These are phyloP conservation scores for Hypholoma sublateritium DNA, from an alignment of 768 basidiomycete species.

Conservation along the genomic window DNA sequence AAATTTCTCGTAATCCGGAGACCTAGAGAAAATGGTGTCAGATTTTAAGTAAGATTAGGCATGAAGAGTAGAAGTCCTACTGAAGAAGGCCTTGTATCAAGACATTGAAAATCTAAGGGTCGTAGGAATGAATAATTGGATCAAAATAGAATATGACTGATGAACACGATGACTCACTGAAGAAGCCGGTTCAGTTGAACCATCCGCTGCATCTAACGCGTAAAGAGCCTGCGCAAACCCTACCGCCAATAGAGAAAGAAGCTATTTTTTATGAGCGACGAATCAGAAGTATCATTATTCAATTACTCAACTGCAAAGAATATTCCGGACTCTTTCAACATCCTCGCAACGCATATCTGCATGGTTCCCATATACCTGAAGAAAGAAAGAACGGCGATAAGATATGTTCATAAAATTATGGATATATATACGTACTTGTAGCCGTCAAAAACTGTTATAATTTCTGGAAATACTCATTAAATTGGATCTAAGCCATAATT, in stretches of 20 bases:
- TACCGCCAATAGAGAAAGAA: slow-evolving; percentile 76
- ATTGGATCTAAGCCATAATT: background rate
- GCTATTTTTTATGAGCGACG: slow-evolving; percentile 34
- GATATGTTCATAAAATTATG: background rate
- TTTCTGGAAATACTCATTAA: slow-evolving; percentile 40
- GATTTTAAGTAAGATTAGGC: too few relatives aligned
- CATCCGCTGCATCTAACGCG: slow-evolving; percentile 90
- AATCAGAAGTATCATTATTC: background rate
- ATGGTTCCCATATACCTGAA: slow-evolving; percentile 83
- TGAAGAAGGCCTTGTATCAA: slow-evolving; percentile 2
- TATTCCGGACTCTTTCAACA: slow-evolving; percentile 91
- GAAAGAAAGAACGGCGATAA: slow-evolving; percentile 1
- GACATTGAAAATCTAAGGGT: slow-evolving; percentile 7
- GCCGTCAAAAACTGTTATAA: slow-evolving; percentile 80
- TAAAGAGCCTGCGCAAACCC: slow-evolving; percentile 89
- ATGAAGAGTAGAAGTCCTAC: background rate
- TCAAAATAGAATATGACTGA: background rate
- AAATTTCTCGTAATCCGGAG: slow-evolving; percentile 68
- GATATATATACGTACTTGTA: slow-evolving; percentile 54
- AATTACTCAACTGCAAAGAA: slow-evolving; percentile 73
- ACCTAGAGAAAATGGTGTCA: too few relatives aligned
- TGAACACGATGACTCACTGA: slow-evolving; percentile 43
- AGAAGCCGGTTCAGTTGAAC: slow-evolving; percentile 53
- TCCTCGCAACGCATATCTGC: slow-evolving; percentile 91
- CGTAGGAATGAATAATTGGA: background rate